These are phyloP conservation scores for Geosmithia morbida DNA, from an alignment of 2,329 filamentous ascomycete genomes.

Conservation along the genomic window DNA sequence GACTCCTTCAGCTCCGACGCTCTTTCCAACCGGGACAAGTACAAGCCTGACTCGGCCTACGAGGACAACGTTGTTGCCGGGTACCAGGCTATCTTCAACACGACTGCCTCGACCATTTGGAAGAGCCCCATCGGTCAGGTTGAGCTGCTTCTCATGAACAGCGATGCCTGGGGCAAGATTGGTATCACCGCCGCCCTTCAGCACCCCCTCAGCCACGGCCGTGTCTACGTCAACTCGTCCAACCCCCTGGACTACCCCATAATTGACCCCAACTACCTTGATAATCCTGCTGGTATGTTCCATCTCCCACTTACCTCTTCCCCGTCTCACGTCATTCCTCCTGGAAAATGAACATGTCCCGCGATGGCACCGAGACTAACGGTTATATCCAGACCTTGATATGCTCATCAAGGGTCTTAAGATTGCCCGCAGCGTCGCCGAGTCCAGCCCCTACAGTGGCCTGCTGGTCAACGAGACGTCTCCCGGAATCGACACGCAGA, in stretches of 20 bases:
- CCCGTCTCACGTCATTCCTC: not conserved
- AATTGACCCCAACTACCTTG: constrained; percentile 43
- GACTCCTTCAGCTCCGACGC: not conserved
- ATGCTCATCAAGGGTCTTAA: constrained; percentile 26
- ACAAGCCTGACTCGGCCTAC: not conserved
- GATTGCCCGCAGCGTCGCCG: constrained; percentile 20
- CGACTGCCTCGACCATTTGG: not conserved
- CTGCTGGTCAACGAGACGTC: not conserved
- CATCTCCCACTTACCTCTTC: not conserved
- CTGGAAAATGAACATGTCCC: too few species aligned
- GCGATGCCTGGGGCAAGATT: not conserved
- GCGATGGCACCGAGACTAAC: not conserved
- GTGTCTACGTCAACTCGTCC: constrained; percentile 35
- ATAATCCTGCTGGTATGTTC: constrained; percentile 12
- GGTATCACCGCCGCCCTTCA: constrained; percentile 20
- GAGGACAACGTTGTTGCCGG: not conserved
- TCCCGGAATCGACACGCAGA: not conserved
- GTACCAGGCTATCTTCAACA: not conserved
- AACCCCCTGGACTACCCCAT: constrained; percentile 22
- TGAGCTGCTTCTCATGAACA: not conserved
- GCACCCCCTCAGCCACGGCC: constrained; percentile 44
- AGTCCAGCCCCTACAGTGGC: constrained; percentile 20
- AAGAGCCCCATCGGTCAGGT: not conserved
- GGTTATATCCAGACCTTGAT: constrained; percentile 34
- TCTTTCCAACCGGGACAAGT: not conserved